Percentiles rank a stretch among this genome's conserved stretches.
These are phyloP conservation scores for Daldinia caldariorum DNA, from an alignment of 495 filamentous ascomycete genomes.

Conservation along the genomic window DNA sequence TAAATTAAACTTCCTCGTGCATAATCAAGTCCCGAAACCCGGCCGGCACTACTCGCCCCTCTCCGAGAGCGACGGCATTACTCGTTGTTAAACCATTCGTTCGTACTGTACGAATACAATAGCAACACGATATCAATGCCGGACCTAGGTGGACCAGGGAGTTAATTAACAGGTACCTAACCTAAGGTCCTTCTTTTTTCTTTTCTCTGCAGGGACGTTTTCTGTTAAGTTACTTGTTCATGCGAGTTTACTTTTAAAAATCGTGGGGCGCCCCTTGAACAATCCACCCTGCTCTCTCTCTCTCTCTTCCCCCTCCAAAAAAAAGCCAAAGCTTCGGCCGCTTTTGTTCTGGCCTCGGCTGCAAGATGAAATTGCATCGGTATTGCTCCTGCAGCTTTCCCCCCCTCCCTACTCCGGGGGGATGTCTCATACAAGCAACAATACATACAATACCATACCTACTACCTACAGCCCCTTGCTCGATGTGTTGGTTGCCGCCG, in stretches of 20 bases:
- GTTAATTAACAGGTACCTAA: too few relatives aligned
- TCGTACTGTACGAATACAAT: constrained; percentile 35
- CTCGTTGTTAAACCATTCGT: constrained; percentile 17
- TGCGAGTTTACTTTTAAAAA: constrained; percentile 35
- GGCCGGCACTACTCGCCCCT: constrained; percentile 38
- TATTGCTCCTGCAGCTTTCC: constrained; percentile 44
- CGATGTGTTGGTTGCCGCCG: neutral
- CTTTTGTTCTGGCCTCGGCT: constrained; percentile 39
- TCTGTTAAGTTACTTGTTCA: constrained; percentile 30
- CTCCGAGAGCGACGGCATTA: constrained; percentile 22
- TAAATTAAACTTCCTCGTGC: constrained; percentile 15
- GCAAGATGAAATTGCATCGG: constrained; percentile 48
- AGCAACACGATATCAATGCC: constrained; percentile 17
- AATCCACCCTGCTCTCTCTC: too few relatives aligned
- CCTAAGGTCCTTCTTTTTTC: too few relatives aligned
- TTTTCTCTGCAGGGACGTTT: constrained; percentile 15
- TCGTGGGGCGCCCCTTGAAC: constrained; percentile 44
- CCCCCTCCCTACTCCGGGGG: constrained; percentile 28
- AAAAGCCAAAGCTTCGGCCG: constrained; percentile 35
- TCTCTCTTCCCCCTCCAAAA: constrained; percentile 16
- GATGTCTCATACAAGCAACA: constrained; percentile 23
- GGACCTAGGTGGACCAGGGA: neutral
- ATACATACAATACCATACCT: too few relatives aligned
- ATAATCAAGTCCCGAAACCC: constrained; percentile 38
- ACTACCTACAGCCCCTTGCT: constrained; percentile 13